Evolutionary conservation across 495 filamentous ascomycete species (phyloP), one percentile per base, ranked within the genome.

Genomic region (Talaromyces proteolyticus): DNA sequence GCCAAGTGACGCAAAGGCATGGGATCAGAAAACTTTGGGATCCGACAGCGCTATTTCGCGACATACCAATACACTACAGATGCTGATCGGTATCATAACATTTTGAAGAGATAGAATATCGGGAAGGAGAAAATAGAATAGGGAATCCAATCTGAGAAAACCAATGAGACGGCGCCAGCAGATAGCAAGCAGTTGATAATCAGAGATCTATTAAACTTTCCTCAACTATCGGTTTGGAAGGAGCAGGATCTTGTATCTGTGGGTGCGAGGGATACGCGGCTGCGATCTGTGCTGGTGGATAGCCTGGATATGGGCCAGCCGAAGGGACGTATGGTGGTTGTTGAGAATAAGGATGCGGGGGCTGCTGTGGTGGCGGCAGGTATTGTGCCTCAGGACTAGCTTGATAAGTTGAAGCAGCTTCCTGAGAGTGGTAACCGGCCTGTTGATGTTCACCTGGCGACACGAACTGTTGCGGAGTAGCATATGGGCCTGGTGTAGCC

Each of bases 141-240:
- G 29, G 29, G 29, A 34, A 34, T 34, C 29, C 29, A 34, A 34
- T 10, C 29, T 34, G 29, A 14, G n/a, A n/a, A n/a, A n/a, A n/a
- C n/a, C n/a, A n/a, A n/a, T n/a, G n/a, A n/a, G n/a, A n/a, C n/a
- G n/a, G n/a, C n/a, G n/a, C n/a, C 14, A 14, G 29, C 29, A 10
- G 14, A 44, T 23, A 44, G n/a, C 42, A 22, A 3, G 24, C 25
- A 47, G 18, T 19, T 6, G 14, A 18, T 24, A 20, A 20, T 54
- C 68, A 79, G 49, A 79, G 64, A 56, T 97, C 92, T 68, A 97
- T 97, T 65, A 97, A 69, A 58, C 87, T 91, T 67, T 97, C 92
- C 67, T 97, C 92, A 50, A 89, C 74, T 23, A 51, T 67, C 12
- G 80, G 77, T 10, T 80, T 74, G 48, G 81, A 73, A 16, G 67